Conservation (phyloP, 2,329 filamentous ascomycete genomes). For the Diaporthe citrichinensis region DNA sequence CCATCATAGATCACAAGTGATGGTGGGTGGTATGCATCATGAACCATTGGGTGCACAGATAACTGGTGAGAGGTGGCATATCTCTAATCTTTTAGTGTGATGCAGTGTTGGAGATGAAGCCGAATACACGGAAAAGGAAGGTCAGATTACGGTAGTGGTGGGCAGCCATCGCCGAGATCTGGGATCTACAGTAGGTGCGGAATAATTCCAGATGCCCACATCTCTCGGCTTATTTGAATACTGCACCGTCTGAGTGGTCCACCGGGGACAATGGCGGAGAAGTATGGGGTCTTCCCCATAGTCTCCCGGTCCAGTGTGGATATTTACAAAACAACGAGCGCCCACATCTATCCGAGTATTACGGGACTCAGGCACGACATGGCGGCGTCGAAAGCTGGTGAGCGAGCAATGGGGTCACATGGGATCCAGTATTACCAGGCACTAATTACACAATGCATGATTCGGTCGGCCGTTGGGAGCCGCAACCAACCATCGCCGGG, state of each 20-base stretch:
- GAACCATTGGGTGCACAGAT: background rate
- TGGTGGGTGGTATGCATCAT: background rate
- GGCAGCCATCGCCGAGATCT: background rate
- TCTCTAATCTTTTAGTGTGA: background rate
- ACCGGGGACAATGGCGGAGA: background rate
- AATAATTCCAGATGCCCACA: constrained; percentile 14
- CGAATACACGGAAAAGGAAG: background rate
- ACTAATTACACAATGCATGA: constrained; percentile 16
- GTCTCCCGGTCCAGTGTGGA: background rate
- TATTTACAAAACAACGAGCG: background rate
- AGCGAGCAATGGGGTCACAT: constrained; percentile 6
- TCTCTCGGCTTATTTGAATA: background rate
- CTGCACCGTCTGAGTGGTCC: background rate
- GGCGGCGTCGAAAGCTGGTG: background rate
- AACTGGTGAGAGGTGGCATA: background rate
- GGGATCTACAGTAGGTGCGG: background rate
- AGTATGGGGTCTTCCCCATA: constrained; percentile 10
- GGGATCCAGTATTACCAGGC: background rate
- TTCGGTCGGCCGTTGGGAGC: constrained; percentile 12
- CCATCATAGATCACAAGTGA: background rate
- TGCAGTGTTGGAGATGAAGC: background rate
- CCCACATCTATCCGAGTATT: constrained; percentile 26
- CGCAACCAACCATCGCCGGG: constrained; percentile 3
- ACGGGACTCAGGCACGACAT: background rate
- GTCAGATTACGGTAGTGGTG: background rate